These are phyloP conservation scores for Monsonia emarginata DNA, from an alignment of 441 rosid genomes.

Conservation along the genomic window DNA sequence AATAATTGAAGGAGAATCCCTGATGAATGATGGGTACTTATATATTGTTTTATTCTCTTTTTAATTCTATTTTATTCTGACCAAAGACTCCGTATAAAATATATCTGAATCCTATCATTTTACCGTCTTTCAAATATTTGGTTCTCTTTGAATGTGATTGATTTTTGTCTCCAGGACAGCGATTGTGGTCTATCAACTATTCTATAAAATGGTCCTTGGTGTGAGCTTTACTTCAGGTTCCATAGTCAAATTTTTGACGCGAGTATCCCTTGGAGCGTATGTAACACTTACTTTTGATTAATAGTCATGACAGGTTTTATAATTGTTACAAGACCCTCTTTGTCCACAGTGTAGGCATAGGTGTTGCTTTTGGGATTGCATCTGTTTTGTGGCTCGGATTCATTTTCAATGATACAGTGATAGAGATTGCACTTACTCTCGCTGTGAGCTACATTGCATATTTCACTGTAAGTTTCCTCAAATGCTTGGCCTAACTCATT, in stretches of 20 bases:
- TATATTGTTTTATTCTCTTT: conserved; percentile 10
- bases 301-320: conserved; percentile 6
- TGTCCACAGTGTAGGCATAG: conserved; percentile 73
- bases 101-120: conserved; percentile 1
- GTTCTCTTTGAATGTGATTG: conserved; percentile 18
- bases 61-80: conserved; percentile 10
- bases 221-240: conserved; percentile 39
- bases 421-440: conserved; percentile 72
- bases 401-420: conserved; percentile 73
- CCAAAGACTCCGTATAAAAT: background rate
- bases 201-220: conserved; percentile 76
- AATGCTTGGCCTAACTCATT: conserved; percentile 6
- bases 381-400: conserved; percentile 86
- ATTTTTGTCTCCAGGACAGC: conserved; percentile 55
- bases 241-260: conserved; percentile 53
- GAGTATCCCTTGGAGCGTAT: conserved; percentile 82
- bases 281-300: conserved; percentile 24
- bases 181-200: conserved; percentile 81
- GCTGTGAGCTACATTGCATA: conserved; percentile 83
- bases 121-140: conserved; percentile 7
- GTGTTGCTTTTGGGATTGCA: conserved; percentile 70
- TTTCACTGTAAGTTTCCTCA: conserved; percentile 58
- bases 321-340: conserved; percentile 23
- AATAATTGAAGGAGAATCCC: conserved; percentile 85
- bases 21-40: conserved; percentile 92